Percentiles rank a stretch among this genome's conserved stretches.
Conservation (phyloP, 768 basidiomycete genomes). For the Russula sp. region DNA sequence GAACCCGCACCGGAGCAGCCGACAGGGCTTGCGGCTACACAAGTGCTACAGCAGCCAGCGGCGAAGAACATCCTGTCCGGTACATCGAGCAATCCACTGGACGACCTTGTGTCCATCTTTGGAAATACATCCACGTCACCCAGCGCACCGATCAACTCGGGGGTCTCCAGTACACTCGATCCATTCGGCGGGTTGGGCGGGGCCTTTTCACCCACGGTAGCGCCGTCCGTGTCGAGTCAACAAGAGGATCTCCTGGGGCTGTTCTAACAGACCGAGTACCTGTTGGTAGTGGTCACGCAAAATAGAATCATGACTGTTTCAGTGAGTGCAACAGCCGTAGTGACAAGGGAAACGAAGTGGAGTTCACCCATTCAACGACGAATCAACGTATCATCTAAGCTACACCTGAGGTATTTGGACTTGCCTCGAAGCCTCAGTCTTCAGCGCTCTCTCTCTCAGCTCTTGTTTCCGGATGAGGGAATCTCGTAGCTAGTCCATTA, state of each 20-base stretch:
- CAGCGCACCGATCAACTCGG: constrained; percentile 2
- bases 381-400: neutral
- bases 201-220: constrained; percentile 15
- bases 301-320: neutral
- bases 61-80: constrained; percentile 70
- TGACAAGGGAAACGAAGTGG: neutral
- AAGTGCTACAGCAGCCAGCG: constrained; percentile 64
- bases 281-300: constrained; percentile 21
- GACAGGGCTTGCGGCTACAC: constrained; percentile 72
- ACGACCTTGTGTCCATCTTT: constrained; percentile 92
- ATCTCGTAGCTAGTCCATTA: no score
- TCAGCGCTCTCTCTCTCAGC: no score
- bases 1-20: constrained; percentile 54
- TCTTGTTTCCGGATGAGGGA: no score
- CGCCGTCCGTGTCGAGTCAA: constrained; percentile 13
- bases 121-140: constrained; percentile 42
- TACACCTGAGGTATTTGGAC: neutral
- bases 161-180: constrained; percentile 23
- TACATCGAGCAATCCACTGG: constrained; percentile 82
- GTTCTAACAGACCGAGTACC: constrained; percentile 15
- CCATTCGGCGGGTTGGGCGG: constrained; percentile 17
- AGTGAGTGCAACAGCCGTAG: neutral
- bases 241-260: constrained; percentile 17
- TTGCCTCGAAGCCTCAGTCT: no score
- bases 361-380: neutral